Base-by-base conservation (phyloP, 73 alveolate genomes). In the Paramecium sexaurelia region DNA sequence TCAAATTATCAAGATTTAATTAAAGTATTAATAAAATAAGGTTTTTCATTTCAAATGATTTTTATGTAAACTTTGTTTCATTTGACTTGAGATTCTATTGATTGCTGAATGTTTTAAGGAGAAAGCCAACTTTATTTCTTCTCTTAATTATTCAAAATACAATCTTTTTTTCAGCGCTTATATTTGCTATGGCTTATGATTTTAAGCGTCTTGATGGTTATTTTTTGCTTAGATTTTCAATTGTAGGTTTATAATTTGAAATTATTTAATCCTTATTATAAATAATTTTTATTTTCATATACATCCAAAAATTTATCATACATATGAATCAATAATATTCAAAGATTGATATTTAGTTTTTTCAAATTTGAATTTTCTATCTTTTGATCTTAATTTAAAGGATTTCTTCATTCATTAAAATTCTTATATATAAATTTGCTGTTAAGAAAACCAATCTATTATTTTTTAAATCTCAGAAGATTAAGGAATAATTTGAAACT, bases 291-390 rank as follows among this genome's bases (percentile, higher is more conserved):
- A 32, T 32, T 61, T 9, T 61, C 20, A 61, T 24, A 26, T 61
- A 27, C 43, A 29, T 61, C 26, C 24, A 61, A 41, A 61, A 13
- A 13, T 9, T 61, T 61, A 32, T 11, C 26, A 45, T 6, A 41
- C 11, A 61, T 61, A 41, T 24, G 83, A 13, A 32, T 26, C 83
- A 8, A 61, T 61, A 11, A 61, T 61, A 61, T 32, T 24, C 11
- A 61, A 32, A 29, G 26, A 10, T 11, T 61, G 19, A 41, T 61
- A 11, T 61, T 61, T 45, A 22, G 83, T 61, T 61, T 61, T 19
- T 61, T 61, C 26, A 22, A 61, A 61, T 61, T 61, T 61, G 26
- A 32, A 61, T 61, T 61, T 29, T 61, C 83, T 61, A 61, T 61
- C 7, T 26, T 2, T 61, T 61, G n/a, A 13, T 61, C 83, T 51